phyloP scores from a whole-genome alignment of 2,329 filamentous ascomycete genomes.

The Diaporthe velutina region DNA sequence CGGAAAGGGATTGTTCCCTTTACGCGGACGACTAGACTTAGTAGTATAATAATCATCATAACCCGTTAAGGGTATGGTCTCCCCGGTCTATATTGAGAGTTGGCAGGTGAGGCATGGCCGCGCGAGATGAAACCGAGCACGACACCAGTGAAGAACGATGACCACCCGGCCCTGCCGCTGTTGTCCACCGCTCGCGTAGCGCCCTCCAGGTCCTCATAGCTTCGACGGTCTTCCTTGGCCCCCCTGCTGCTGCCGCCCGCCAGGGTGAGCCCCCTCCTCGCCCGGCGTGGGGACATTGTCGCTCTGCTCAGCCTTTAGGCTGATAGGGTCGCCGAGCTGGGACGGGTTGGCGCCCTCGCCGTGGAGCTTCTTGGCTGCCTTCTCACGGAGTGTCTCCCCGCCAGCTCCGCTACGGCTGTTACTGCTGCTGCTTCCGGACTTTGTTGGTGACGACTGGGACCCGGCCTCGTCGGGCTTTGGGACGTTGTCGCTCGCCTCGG shows the following conservation, averaged over 20 bases:
- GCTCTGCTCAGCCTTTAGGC: conserved; percentile 37
- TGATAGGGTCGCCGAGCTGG: conserved; percentile 38
- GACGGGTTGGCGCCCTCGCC: conserved; percentile 36
- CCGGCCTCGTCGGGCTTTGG: conserved; percentile 17
- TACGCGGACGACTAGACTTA: background rate
- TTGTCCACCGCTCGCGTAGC: background rate
- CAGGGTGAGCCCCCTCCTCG: conserved; percentile 31
- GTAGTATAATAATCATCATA: conserved; percentile 16
- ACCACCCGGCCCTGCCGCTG: conserved; percentile 22
- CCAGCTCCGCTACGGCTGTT: background rate
- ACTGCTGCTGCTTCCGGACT: background rate
- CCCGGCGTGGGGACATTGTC: conserved; percentile 35
- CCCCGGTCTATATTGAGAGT: conserved; percentile 10
- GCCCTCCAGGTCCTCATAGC: conserved; percentile 6
- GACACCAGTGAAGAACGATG: conserved; percentile 29
- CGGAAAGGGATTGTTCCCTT: too few relatives aligned
- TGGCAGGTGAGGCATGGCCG: conserved; percentile 33
- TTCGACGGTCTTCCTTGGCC: background rate
- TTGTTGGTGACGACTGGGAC: background rate
- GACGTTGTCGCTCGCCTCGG: conserved; percentile 28
- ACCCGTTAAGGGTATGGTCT: background rate
- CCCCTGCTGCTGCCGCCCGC: background rate
- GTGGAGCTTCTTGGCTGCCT: conserved; percentile 37
- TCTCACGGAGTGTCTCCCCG: conserved; percentile 36
- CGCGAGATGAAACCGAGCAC: conserved; percentile 34